Conservation (phyloP, 495 filamentous ascomycete species). For the Penicillium mononematosum region DNA sequence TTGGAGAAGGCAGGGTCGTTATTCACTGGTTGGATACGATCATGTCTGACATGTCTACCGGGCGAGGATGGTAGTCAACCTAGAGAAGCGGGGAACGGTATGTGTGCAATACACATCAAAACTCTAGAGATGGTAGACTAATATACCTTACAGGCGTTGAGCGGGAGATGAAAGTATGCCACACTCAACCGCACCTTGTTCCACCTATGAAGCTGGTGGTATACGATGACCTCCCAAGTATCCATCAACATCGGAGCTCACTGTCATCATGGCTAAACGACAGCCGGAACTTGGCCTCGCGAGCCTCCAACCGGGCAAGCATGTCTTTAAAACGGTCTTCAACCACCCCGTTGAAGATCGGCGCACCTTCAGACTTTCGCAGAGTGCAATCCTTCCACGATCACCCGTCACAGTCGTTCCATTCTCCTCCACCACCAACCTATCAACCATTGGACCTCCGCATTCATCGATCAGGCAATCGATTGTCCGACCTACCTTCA, state of each 20-base stretch:
- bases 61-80: conserved; percentile 27
- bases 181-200: conserved; percentile 50
- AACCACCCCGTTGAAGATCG: conserved; percentile 44
- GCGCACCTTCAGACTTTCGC: conserved; percentile 55
- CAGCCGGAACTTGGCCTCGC: conserved; percentile 43
- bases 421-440: conserved; percentile 19
- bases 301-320: conserved; percentile 53
- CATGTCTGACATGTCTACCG: conserved; percentile 40
- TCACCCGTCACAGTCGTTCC: conserved; percentile 13
- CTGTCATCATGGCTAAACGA: conserved; percentile 44
- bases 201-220: conserved; percentile 46
- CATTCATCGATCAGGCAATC: conserved; percentile 65
- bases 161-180: conserved; percentile 49
- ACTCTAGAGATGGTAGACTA: background rate
- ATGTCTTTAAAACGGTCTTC: conserved; percentile 49
- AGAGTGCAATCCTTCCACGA: conserved; percentile 41
- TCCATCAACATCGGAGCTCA: conserved; percentile 32
- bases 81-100: conserved; percentile 28
- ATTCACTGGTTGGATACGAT: conserved; percentile 45
- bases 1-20: conserved; percentile 44
- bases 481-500: conserved; percentile 57
- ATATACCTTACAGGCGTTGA: conserved; percentile 31
- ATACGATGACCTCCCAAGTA: conserved; percentile 39
- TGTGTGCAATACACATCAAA: conserved; percentile 11
- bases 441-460: conserved; percentile 75